Evolutionary conservation across 225 moss, liverwort and hornwort genomes (phyloP).

Genomic region (Physcomitrellopsis africana): DNA sequence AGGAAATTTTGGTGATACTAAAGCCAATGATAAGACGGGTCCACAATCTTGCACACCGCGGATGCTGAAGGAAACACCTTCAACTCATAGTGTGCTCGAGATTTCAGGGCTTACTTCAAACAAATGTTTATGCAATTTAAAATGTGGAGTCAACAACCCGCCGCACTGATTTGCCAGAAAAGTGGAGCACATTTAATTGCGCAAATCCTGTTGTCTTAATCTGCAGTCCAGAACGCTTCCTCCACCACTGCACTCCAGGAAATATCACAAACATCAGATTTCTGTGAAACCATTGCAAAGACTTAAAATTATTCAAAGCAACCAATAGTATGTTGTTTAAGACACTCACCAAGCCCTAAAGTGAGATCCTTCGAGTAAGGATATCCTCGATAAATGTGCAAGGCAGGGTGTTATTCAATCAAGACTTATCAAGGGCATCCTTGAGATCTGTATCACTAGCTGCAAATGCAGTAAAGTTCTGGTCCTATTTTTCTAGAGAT

Average conservation of each 20-base stretch:
- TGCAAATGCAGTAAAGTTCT: conserved; percentile 10
- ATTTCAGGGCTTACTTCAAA: background rate
- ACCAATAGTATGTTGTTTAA: background rate
- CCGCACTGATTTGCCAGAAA: background rate
- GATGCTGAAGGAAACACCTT: conserved; percentile 6
- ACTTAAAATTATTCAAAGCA: background rate
- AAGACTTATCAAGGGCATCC: background rate
- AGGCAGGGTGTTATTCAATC: conserved; percentile 7
- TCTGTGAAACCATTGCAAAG: background rate
- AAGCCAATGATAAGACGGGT: background rate
- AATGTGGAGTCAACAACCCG: background rate
- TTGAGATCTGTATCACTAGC: conserved; percentile 14
- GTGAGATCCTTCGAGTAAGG: background rate
- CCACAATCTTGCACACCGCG: background rate
- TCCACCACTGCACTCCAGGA: too few relatives aligned
- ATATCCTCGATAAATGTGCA: background rate
- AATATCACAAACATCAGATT: background rate
- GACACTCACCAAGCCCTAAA: background rate
- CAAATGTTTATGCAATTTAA: background rate
- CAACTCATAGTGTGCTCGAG: background rate
- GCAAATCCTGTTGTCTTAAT: background rate
- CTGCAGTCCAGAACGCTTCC: background rate
- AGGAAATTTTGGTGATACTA: background rate
- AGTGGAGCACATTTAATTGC: background rate
- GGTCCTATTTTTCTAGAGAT: background rate